Conservation (phyloP, 2,329 filamentous ascomycete species). For the Ceratocystis alfenasii region DNA sequence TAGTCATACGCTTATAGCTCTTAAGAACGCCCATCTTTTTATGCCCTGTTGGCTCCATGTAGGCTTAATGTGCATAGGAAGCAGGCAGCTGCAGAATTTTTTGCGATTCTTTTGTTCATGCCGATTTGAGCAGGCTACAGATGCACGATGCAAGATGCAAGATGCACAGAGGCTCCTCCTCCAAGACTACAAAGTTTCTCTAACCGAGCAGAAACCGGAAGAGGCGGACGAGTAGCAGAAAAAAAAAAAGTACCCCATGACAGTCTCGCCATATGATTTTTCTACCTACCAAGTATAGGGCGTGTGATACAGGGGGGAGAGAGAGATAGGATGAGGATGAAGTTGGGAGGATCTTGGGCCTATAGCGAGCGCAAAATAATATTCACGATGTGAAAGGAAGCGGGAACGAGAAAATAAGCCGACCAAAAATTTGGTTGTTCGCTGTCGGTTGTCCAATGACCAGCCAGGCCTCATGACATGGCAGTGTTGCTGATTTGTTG, state of each 20-base stretch:
- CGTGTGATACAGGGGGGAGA: neutral
- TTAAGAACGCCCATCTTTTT: too few species aligned
- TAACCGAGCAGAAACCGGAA: neutral
- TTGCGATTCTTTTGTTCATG: neutral
- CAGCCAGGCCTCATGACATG: neutral
- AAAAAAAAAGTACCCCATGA: neutral
- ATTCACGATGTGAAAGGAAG: too few species aligned
- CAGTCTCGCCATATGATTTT: too few species aligned
- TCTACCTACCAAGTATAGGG: neutral
- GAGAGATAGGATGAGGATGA: neutral
- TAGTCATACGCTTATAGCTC: too few species aligned
- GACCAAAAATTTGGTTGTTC: too few species aligned
- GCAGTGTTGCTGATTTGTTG: neutral
- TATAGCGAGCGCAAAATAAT: neutral
- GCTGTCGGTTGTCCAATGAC: too few species aligned
- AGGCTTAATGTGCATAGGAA: neutral
- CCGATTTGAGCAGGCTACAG: slow-evolving; percentile 1
- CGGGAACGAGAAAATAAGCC: neutral
- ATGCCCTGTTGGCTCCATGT: neutral
- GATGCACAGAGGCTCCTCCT: neutral
- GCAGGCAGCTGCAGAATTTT: neutral
- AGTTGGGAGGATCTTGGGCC: neutral
- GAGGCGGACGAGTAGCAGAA: neutral
- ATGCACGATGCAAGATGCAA: neutral
- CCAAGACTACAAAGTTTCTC: neutral